Percentiles rank a stretch among this genome's conserved stretches.
phyloP scores from a whole-genome alignment of 179 eudicot species.

The Pouteria campechiana region DNA sequence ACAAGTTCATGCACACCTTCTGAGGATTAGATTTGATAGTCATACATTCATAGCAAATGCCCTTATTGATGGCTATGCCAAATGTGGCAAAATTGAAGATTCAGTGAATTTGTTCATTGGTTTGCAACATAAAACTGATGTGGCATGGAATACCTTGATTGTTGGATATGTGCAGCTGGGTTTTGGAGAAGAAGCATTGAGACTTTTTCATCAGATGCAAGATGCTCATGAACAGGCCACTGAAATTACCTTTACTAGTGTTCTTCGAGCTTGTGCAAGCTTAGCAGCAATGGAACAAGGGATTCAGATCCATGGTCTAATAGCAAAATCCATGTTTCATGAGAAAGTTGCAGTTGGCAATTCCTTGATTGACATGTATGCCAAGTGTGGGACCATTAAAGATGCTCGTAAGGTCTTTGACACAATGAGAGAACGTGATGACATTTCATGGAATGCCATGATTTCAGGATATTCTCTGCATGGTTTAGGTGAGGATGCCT shows the following conservation, averaged over 20 bases:
- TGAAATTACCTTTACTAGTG: conserved; percentile 59
- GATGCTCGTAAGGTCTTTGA: conserved; percentile 57
- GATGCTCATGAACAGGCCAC: conserved; percentile 29
- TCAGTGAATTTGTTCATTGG: conserved; percentile 37
- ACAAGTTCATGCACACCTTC: conserved; percentile 40
- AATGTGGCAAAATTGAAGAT: conserved; percentile 46
- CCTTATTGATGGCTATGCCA: conserved; percentile 64
- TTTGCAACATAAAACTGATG: conserved; percentile 35
- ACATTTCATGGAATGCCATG: conserved; percentile 66
- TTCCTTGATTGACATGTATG: conserved; percentile 62
- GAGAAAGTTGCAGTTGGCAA: conserved; percentile 42
- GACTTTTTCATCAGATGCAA: conserved; percentile 41
- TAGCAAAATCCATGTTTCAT: conserved; percentile 44
- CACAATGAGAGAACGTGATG: conserved; percentile 33
- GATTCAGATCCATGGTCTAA: conserved; percentile 49
- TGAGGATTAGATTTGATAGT: conserved; percentile 37
- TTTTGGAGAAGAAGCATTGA: conserved; percentile 42
- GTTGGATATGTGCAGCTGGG: conserved; percentile 55
- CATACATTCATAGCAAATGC: conserved; percentile 56
- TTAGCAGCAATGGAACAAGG: conserved; percentile 56
- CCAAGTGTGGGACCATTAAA: conserved; percentile 61
- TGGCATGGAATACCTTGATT: conserved; percentile 66
- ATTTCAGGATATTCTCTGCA: conserved; percentile 64
- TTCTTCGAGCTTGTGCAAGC: conserved; percentile 54
- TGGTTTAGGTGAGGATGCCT: conserved; percentile 60